Conservation (phyloP, 2,329 filamentous ascomycete species). For the Paraphoma sp. region DNA sequence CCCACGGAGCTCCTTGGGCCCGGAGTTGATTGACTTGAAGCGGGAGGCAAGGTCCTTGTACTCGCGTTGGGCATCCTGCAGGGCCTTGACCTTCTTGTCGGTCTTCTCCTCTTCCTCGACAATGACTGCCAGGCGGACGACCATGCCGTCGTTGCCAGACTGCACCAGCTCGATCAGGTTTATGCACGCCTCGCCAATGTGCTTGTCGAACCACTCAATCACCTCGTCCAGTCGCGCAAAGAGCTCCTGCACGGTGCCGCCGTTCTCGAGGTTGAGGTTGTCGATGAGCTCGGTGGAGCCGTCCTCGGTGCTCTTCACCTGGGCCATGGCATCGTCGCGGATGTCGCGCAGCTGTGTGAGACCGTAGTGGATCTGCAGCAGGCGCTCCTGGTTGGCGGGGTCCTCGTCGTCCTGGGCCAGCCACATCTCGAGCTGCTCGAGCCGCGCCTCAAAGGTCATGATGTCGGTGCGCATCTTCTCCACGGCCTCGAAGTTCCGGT, state of each 20-base stretch:
- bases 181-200: slow-evolving; percentile 85
- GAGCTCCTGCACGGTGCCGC: slow-evolving; percentile 83
- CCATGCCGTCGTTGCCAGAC: slow-evolving; percentile 83
- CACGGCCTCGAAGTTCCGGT: slow-evolving; percentile 93
- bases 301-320: slow-evolving; percentile 83
- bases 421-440: slow-evolving; percentile 78
- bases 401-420: slow-evolving; percentile 84
- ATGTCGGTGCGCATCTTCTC: slow-evolving; percentile 92
- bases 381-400: slow-evolving; percentile 87
- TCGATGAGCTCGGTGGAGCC: slow-evolving; percentile 96
- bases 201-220: slow-evolving; percentile 94
- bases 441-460: slow-evolving; percentile 81
- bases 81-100: slow-evolving; percentile 85
- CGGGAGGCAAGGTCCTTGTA: slow-evolving; percentile 92
- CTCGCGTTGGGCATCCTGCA: slow-evolving; percentile 94
- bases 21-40: slow-evolving; percentile 94
- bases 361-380: slow-evolving; percentile 89
- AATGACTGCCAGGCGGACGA: slow-evolving; percentile 89
- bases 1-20: slow-evolving; percentile 87
- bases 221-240: slow-evolving; percentile 86
- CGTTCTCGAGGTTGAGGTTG: slow-evolving; percentile 65
- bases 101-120: slow-evolving; percentile 97
- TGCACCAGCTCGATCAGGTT: slow-evolving; percentile 89
- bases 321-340: slow-evolving; percentile 93
- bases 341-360: slow-evolving; percentile 92